Conservation (phyloP, 73 alveolate species). For the Paramecium sonneborni region DNA sequence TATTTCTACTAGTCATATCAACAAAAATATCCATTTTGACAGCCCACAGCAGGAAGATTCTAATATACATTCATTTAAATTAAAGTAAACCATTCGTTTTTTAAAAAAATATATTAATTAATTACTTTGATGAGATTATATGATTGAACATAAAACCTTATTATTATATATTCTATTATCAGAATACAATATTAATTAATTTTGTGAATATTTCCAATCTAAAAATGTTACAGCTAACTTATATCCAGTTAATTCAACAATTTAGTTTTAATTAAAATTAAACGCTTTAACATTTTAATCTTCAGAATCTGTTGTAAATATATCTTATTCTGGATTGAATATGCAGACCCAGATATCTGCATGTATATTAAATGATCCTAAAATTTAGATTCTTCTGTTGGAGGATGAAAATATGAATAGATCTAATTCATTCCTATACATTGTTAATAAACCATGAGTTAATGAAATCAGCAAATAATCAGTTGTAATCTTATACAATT, state of each 20-base stretch:
- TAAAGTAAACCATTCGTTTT: conserved; percentile 82
- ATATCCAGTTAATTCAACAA: conserved; percentile 68
- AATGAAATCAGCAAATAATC: not conserved
- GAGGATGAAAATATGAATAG: conserved; percentile 34
- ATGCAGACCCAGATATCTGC: conserved; percentile 62
- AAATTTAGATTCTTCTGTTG: conserved; percentile 56
- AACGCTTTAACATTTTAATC: conserved; percentile 59
- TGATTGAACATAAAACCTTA: conserved; percentile 66
- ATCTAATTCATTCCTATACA: conserved; percentile 6
- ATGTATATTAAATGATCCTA: conserved; percentile 53
- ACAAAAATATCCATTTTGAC: conserved; percentile 80
- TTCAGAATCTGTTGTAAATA: conserved; percentile 57
- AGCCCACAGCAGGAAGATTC: conserved; percentile 64
- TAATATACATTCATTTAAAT: conserved; percentile 76
- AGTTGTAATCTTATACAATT: conserved; percentile 46
- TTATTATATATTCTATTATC: conserved; percentile 78
- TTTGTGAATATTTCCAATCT: conserved; percentile 72
- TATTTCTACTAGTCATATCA: conserved; percentile 60
- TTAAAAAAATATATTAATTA: conserved; percentile 66
- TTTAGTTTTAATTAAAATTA: not conserved
- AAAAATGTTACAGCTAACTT: conserved; percentile 80
- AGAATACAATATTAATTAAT: conserved; percentile 64
- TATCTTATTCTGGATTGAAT: conserved; percentile 36
- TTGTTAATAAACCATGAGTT: not conserved
- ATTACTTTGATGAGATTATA: conserved; percentile 56